phyloP scores from a whole-genome alignment of 306 rosid genomes.

The Benincasa hispida region DNA sequence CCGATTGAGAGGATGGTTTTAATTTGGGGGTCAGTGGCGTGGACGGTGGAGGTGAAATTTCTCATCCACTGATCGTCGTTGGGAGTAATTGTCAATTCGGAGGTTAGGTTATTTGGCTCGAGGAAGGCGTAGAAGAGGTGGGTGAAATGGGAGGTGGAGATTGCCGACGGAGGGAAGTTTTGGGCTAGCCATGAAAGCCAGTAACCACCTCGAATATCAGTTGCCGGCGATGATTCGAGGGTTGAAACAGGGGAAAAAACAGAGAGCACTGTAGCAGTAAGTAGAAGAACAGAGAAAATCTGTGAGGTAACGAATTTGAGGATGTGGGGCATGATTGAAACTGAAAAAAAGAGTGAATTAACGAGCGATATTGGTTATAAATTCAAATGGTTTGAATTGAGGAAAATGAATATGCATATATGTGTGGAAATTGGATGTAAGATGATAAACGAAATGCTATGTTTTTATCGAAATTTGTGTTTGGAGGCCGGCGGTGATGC shows the following conservation, averaged over 20 bases:
- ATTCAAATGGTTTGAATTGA: background rate
- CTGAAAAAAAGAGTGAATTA: background rate
- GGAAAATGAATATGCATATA: background rate
- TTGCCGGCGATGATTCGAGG: background rate
- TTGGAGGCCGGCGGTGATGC: background rate
- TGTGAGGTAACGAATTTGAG: background rate
- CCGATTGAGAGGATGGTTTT: conserved; percentile 57
- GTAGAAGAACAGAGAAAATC: background rate
- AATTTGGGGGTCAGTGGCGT: conserved; percentile 23
- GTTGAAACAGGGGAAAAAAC: background rate
- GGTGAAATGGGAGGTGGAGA: conserved; percentile 43
- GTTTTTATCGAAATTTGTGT: background rate
- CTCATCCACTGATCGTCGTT: conserved; percentile 19
- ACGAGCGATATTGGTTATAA: background rate
- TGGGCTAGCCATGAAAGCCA: conserved; percentile 46
- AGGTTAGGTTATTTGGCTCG: conserved; percentile 25
- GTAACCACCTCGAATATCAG: conserved; percentile 51
- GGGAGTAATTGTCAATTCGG: conserved; percentile 22
- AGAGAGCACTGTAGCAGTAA: background rate
- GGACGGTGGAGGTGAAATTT: conserved; percentile 30
- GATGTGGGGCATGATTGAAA: background rate
- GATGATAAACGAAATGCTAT: background rate
- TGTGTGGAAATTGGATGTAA: background rate
- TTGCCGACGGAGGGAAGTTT: conserved; percentile 25
- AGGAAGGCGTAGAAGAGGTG: conserved; percentile 70